A percentile compares a stretch with the other conserved stretches of the same genome.
Conservation (phyloP, 768 basidiomycete species). For the Fomitopsis serialis region DNA sequence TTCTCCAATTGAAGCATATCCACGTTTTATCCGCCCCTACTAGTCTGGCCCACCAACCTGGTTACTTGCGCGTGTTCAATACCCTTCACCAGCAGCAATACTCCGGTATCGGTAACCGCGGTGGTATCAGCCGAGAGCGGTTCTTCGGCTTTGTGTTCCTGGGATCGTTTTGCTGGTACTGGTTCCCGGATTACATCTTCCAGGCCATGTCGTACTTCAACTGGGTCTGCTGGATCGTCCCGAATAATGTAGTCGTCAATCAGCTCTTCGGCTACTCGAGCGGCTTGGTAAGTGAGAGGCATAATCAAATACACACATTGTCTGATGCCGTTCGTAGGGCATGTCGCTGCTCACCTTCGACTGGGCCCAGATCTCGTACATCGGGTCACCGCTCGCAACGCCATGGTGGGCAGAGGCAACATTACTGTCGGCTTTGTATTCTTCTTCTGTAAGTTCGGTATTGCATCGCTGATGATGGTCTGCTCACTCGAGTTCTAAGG, state of each 20-base stretch:
- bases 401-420: conserved; percentile 79
- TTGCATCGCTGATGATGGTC: background rate
- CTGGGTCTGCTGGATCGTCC: conserved; percentile 62
- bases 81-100: conserved; percentile 70
- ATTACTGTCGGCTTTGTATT: conserved; percentile 42
- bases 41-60: conserved; percentile 70
- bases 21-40: background rate
- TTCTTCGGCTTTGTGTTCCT: conserved; percentile 70
- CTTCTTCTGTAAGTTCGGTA: conserved; percentile 33
- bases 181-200: conserved; percentile 77
- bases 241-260: conserved; percentile 33
- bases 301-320: background rate
- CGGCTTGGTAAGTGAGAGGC: conserved; percentile 2
- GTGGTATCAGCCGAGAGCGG: conserved; percentile 65
- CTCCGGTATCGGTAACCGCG: conserved; percentile 53
- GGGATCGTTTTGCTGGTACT: conserved; percentile 54
- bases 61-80: conserved; percentile 76
- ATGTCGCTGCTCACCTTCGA: conserved; percentile 76
- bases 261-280: conserved; percentile 52
- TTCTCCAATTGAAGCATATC: background rate
- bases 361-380: conserved; percentile 69
- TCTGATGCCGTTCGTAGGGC: conserved; percentile 10
- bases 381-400: conserved; percentile 57
- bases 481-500: conserved; percentile 17
- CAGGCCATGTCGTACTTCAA: conserved; percentile 80